Conservation (phyloP, 2,329 filamentous ascomycete genomes). For the Trichoderma brevicompactum region DNA sequence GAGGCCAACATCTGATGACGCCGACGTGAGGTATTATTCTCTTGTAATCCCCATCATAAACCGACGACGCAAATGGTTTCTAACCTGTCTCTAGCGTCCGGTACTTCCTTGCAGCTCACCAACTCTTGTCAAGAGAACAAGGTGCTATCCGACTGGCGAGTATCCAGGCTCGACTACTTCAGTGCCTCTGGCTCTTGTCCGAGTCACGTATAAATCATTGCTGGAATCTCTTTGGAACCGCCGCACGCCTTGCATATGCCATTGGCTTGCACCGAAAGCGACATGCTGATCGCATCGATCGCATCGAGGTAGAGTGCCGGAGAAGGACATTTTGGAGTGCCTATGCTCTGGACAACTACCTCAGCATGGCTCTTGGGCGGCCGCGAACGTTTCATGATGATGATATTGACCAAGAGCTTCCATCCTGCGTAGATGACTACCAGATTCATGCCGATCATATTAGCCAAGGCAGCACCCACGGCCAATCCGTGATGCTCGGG, state of each 20-base stretch:
- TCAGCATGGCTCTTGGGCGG: constrained; percentile 19
- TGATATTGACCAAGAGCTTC: constrained; percentile 20
- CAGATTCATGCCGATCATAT: constrained; percentile 21
- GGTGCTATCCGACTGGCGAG: constrained; percentile 20
- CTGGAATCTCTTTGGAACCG: constrained; percentile 25
- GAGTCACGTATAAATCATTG: constrained; percentile 25
- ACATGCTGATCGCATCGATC: constrained; percentile 21
- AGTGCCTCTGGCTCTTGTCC: constrained; percentile 22
- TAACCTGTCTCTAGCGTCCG: background rate
- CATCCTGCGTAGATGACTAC: constrained; percentile 11
- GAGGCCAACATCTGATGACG: constrained; percentile 23
- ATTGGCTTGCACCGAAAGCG: constrained; percentile 23
- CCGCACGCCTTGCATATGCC: constrained; percentile 20
- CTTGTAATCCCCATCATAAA: background rate
- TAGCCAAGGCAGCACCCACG: constrained; percentile 14
- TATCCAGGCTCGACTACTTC: constrained; percentile 14
- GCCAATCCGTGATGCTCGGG: constrained; percentile 14
- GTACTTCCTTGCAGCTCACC: constrained; percentile 20
- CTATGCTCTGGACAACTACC: constrained; percentile 20
- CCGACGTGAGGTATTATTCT: constrained; percentile 9
- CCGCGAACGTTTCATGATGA: constrained; percentile 24
- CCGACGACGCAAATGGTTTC: background rate
- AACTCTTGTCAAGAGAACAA: constrained; percentile 13
- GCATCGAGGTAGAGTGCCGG: constrained; percentile 17
- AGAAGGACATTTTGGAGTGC: constrained; percentile 23